These are phyloP conservation scores for Theileria annulata DNA, from an alignment of 169 alveolate species.

Conservation along the genomic window DNA sequence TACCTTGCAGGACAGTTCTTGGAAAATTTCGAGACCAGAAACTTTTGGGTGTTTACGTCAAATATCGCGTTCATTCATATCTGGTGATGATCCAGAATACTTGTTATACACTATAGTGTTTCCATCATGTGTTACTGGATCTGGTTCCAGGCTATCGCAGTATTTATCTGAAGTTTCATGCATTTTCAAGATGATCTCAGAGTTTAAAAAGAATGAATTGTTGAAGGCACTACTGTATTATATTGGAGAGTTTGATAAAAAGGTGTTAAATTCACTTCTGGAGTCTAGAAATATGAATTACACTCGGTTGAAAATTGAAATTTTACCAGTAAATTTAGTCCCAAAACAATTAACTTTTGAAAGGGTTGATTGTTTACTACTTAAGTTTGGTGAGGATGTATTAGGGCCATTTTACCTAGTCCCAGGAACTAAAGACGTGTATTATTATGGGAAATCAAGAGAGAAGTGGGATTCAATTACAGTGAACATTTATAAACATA, in stretches of 20 bases:
- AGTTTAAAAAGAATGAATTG: slow-evolving; percentile 7
- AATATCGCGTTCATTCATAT: background rate
- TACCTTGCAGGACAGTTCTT: background rate
- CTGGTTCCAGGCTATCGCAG: background rate
- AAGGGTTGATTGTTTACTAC: background rate
- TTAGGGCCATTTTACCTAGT: slow-evolving; percentile 1
- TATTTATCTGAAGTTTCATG: background rate
- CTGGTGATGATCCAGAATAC: background rate
- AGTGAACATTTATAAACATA: background rate
- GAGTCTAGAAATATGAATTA: background rate
- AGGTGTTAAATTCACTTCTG: background rate
- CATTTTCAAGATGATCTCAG: background rate
- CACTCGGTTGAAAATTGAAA: background rate
- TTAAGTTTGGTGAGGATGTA: slow-evolving; percentile 13
- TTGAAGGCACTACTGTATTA: slow-evolving; percentile 3
- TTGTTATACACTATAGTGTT: slow-evolving; percentile 5
- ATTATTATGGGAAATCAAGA: background rate
- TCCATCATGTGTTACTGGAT: background rate
- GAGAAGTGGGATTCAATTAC: slow-evolving; percentile 11
- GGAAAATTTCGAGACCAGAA: slow-evolving; percentile 11
- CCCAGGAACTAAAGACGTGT: slow-evolving; percentile 3
- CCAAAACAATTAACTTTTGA: background rate
- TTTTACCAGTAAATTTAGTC: background rate
- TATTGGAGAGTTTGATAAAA: slow-evolving; percentile 3
- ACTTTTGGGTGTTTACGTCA: background rate